Base-by-base conservation (phyloP, 2,329 filamentous ascomycete species). In the Leptographium radiaticola region DNA sequence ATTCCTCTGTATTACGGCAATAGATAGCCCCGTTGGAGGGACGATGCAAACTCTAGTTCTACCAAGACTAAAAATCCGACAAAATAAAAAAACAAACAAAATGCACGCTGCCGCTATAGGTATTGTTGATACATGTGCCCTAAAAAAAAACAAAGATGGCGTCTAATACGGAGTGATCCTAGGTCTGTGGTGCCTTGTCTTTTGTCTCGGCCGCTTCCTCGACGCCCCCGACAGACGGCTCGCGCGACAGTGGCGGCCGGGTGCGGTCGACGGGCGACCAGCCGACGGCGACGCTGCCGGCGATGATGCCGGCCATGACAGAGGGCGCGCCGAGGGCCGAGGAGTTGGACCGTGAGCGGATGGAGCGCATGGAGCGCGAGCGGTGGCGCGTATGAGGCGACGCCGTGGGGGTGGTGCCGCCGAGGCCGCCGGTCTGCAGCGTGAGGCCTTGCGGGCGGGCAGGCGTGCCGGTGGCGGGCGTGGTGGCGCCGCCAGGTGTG, bases 281-380 rank as follows among this genome's bases (percentile, higher is more conserved):
- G 34, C 83, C 84, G 15, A 82, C 85, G 38, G 81, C 86, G 38
- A 90, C 79, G 62, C 83, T 84, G 45, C 85, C 86, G 10, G 86
- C 87, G 50, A 90, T 80, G 55, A 90, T 84, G 57, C 87, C 87
- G n/a, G 86, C 84, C 86, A 89, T 89, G 57, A 89, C 86, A 9
- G 83, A 82, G 2, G 85, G 83, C 2, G 86, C 84, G 12, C 83
- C 86, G 12, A 90, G 74, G 2, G 84, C 84, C 33, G 85, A 89
- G 66, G 85, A 89, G 66, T 84, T 84, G 43, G 77, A 80, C 55
- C 82, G 71, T 54, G 81, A 82, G 56, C 82, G 74, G 61, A 73
- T 84, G 45, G 83, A 87, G 3, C 58, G 58, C 57, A 59, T 59
- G 6, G 58, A 60, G 59, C 83, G 75, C 51, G 84, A 86, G 51